Percentiles rank a stretch among this genome's conserved stretches.
phyloP scores from a whole-genome alignment of 78 protist genomes.

The Pigoraptor vietnamica region DNA sequence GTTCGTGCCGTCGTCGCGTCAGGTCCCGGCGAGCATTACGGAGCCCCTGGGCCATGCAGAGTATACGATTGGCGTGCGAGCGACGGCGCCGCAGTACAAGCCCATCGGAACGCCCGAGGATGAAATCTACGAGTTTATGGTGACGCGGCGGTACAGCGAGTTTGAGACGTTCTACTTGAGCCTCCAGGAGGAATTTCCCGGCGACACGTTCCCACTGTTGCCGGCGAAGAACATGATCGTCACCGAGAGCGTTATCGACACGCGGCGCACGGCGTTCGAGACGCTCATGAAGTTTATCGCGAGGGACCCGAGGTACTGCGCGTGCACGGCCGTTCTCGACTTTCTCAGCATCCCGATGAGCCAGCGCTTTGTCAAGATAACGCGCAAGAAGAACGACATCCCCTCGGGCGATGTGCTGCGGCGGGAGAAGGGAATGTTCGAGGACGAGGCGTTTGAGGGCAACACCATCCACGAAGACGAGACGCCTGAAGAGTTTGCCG shows the following conservation, averaged over 20 bases:
- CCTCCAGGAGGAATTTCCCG: neutral
- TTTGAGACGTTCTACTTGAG: neutral
- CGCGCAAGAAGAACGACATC: neutral
- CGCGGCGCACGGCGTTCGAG: neutral
- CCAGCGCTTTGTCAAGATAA: neutral
- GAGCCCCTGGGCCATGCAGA: neutral
- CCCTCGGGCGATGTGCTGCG: neutral
- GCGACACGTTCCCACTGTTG: neutral
- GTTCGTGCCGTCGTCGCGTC: neutral
- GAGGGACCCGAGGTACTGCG: neutral
- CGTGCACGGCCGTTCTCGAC: neutral
- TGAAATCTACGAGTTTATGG: neutral
- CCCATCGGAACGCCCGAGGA: neutral
- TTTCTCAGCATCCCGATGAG: neutral
- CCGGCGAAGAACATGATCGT: neutral
- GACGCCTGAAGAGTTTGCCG: neutral
- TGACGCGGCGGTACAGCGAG: neutral
- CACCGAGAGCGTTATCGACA: neutral
- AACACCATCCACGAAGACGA: neutral
- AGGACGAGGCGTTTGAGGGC: neutral
- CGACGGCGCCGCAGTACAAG: neutral
- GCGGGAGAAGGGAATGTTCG: neutral
- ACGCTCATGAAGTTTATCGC: neutral
- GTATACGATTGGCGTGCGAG: neutral
- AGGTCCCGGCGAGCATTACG: neutral